A percentile compares a stretch with the other conserved stretches of the same genome.
phyloP scores from a whole-genome alignment of 495 filamentous ascomycete genomes.

The Ascodesmis nigricans region DNA sequence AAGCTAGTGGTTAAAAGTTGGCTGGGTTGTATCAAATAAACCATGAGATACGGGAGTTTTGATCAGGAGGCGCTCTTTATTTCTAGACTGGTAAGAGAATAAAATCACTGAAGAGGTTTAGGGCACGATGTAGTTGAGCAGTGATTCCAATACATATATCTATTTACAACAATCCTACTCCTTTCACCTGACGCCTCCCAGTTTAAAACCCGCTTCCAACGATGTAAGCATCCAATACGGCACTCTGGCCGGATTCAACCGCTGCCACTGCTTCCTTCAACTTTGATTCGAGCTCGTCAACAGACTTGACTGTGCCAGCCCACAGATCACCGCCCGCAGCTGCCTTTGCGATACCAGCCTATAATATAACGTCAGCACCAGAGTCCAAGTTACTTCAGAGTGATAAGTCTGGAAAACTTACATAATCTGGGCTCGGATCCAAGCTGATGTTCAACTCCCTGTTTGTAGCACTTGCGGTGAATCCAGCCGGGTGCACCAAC shows the following conservation, averaged over 20 bases:
- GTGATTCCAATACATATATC: too few relatives aligned
- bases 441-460: constrained; percentile 82
- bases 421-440: constrained; percentile 64
- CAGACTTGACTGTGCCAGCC: constrained; percentile 37
- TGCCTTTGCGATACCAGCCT: constrained; percentile 67
- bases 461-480: constrained; percentile 54
- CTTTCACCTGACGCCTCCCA: too few relatives aligned
- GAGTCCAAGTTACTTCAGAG: background rate
- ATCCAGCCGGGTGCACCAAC: constrained; percentile 64
- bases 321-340: constrained; percentile 57
- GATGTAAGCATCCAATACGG: constrained; percentile 36
- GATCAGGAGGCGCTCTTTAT: too few relatives aligned
- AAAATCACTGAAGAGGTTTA: too few relatives aligned
- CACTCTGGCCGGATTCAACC: constrained; percentile 42
- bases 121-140: too few relatives aligned
- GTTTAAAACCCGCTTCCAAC: constrained; percentile 4
- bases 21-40: too few relatives aligned
- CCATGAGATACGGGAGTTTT: too few relatives aligned
- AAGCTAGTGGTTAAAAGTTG: too few relatives aligned
- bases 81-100: too few relatives aligned
- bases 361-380: background rate
- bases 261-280: constrained; percentile 44
- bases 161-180: too few relatives aligned
- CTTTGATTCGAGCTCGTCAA: constrained; percentile 35
- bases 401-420: constrained; percentile 1